These are phyloP conservation scores for Leccinum angustisporum DNA, from an alignment of 1,284 basidiomycete genomes.

Conservation along the genomic window DNA sequence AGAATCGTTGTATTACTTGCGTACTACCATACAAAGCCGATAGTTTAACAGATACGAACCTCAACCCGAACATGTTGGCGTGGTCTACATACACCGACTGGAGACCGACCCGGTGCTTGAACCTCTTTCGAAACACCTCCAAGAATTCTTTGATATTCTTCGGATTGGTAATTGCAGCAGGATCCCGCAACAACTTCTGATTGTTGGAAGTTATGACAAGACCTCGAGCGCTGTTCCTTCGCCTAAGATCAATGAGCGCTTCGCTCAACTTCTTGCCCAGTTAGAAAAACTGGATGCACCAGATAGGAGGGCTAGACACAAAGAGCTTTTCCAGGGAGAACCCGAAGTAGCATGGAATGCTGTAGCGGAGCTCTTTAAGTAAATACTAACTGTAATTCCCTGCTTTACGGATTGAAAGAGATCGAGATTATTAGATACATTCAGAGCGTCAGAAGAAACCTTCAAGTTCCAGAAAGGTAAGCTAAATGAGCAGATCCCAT, in stretches of 20 bases:
- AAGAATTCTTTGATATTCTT: background rate
- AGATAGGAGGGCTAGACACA: conserved; percentile 7
- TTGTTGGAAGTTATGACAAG: conserved; percentile 17
- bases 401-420: background rate
- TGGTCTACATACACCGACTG: conserved; percentile 27
- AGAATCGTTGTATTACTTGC: background rate
- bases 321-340: conserved; percentile 11
- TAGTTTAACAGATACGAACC: conserved; percentile 5
- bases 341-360: conserved; percentile 17
- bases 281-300: background rate
- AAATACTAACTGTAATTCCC: background rate
- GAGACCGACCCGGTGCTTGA: conserved; percentile 20
- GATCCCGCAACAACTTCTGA: conserved; percentile 3
- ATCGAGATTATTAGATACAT: background rate
- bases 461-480: background rate
- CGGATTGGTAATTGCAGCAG: background rate
- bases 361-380: conserved; percentile 15
- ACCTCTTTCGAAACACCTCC: conserved; percentile 4
- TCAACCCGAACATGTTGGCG: conserved; percentile 1
- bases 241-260: conserved; percentile 9
- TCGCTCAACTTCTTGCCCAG: background rate
- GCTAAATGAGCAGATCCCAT: background rate
- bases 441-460: background rate
- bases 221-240: conserved; percentile 7
- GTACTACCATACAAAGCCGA: background rate